Base-by-base conservation (phyloP, 2,329 filamentous ascomycete species). In the Trichoderma aggressivum region DNA sequence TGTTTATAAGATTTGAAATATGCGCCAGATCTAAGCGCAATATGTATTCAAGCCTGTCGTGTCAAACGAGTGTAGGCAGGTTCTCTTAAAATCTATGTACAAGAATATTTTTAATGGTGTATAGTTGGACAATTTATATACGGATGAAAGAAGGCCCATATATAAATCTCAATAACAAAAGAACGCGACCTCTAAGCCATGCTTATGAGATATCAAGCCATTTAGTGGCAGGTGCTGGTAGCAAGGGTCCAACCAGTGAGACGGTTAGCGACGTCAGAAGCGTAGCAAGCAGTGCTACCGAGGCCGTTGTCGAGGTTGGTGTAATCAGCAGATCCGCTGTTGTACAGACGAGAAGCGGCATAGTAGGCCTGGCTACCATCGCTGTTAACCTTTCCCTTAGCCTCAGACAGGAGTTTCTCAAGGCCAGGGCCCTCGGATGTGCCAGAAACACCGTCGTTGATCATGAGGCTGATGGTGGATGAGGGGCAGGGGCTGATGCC, bases 351-450 rank as follows among this genome's bases (percentile, higher is more conserved):
- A 56, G 75, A 70, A 3, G 74, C 67, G 11, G 72, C 74, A 60
- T 76, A 76, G 70, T 67, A 63, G n/a, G 72, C 63, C 47, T 72
- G 74, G 58, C 63, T 68, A 12, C 63, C 70, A 16, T 59, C 7
- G 62, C 43, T 58, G 50, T 60, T 24, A 21, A 60, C 56, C 28
- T 47, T 21, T 12, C 53, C 14, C 24, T 50, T 5, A 10, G 72
- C 66, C 58, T 72, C 24, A 11, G 50, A 39, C 16, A 70, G 14
- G 21, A 73, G 60, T 12, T 70, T 58, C 71, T 73, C 32, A 18
- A 87, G 77, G 1, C 84, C 85, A 30, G 82, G 81, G 5, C 82
- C 83, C 21, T 77, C 75, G 5, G 77, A 70, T 7, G 84, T 83
- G 36, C 84, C 84, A 7, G 75, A 74, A 3, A 80, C 78, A 34